Conservation (phyloP, 2,329 filamentous ascomycete species). For the Neonectria faginata region DNA sequence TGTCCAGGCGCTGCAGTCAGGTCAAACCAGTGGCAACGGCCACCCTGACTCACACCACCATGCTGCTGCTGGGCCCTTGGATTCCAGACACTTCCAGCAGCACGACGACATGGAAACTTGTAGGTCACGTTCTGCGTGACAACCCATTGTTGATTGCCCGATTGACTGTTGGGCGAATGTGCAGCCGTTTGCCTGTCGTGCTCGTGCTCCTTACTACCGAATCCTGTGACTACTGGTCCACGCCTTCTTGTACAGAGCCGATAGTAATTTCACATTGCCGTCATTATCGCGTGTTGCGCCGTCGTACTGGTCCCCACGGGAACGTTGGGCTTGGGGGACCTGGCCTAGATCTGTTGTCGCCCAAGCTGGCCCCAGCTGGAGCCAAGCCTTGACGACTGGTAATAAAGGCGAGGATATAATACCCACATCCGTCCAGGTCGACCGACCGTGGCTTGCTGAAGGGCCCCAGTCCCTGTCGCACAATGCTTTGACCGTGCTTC, state of each 20-base stretch:
- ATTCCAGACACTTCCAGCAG: conserved; percentile 20
- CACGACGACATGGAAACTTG: conserved; percentile 1
- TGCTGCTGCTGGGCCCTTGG: neutral
- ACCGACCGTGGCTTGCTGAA: conserved; percentile 3
- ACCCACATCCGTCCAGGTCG: conserved; percentile 5
- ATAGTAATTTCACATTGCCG: neutral
- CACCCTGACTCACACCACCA: conserved; percentile 17
- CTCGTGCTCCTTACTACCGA: conserved; percentile 1
- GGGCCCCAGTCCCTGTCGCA: conserved; percentile 13
- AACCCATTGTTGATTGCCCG: conserved; percentile 14
- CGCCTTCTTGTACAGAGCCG: conserved; percentile 3
- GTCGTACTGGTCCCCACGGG: conserved; percentile 7
- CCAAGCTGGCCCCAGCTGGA: conserved; percentile 13
- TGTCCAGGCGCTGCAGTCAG: conserved; percentile 4
- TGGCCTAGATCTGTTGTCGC: conserved; percentile 12
- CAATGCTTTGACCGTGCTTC: conserved; percentile 2
- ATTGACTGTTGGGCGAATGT: conserved; percentile 18
- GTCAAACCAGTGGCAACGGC: conserved; percentile 16
- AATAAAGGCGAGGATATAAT: conserved; percentile 10
- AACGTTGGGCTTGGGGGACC: conserved; percentile 5
- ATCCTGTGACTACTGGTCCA: conserved; percentile 5
- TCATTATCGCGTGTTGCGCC: neutral
- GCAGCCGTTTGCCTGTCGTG: conserved; percentile 11
- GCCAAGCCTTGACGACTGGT: conserved; percentile 8
- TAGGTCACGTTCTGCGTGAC: conserved; percentile 4